Conservation (phyloP, 106 monocot genomes). For the Posidonia australis region DNA sequence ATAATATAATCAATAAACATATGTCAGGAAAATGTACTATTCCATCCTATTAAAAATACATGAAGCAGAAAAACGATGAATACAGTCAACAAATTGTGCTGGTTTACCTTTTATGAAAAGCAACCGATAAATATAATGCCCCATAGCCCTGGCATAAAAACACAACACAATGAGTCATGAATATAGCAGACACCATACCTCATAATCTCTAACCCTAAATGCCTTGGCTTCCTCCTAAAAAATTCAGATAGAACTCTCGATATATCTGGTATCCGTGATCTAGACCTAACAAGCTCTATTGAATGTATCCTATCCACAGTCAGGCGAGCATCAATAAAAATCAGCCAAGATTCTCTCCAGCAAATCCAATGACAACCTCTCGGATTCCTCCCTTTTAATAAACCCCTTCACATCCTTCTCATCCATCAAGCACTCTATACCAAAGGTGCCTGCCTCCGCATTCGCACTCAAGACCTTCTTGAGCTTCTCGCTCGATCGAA, state of each 20-base stretch:
- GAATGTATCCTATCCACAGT: constrained; percentile 39
- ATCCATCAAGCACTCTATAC: constrained; percentile 94
- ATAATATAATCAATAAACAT: no score
- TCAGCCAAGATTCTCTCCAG: constrained; percentile 47
- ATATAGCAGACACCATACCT: constrained; percentile 53
- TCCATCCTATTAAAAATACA: no score
- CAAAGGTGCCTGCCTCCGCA: constrained; percentile 50
- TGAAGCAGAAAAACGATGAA: no score
- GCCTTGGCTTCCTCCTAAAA: constrained; percentile 58
- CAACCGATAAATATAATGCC: no score
- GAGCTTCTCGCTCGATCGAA: constrained; percentile 52
- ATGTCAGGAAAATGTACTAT: no score
- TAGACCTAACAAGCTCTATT: constrained; percentile 87
- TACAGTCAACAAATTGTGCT: no score
- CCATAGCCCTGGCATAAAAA: no score
- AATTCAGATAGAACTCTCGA: constrained; percentile 39
- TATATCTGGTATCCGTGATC: constrained; percentile 71
- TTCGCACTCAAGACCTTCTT: constrained; percentile 91
- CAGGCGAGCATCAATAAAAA: constrained; percentile 31
- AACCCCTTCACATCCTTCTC: constrained; percentile 87
- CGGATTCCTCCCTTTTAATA: constrained; percentile 85
- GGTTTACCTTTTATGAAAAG: no score
- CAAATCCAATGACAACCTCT: constrained; percentile 53
- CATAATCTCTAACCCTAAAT: constrained; percentile 71
- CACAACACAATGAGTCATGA: no score